Conservation (phyloP, 345 rosid species). For the Camelina hispida region DNA sequence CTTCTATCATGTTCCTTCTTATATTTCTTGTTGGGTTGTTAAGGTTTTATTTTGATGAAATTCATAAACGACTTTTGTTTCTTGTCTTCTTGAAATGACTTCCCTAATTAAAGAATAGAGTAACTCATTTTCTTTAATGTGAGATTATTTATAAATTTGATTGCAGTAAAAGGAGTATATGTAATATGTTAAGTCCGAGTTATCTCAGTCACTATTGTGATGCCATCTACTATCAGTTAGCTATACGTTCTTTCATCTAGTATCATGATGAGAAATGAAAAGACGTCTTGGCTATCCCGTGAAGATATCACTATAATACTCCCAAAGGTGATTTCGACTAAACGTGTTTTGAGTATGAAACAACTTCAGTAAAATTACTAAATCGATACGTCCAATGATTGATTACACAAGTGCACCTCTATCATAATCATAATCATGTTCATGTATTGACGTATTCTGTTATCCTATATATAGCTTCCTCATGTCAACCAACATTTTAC, state of each 20-base stretch:
- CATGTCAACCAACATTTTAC: conserved; percentile 11
- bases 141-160: not conserved
- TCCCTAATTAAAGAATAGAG: not conserved
- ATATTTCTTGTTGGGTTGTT: no score
- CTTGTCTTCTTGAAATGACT: not conserved
- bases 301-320: conserved; percentile 28
- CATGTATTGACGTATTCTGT: not conserved
- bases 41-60: not conserved
- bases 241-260: not conserved
- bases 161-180: not conserved
- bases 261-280: conserved; percentile 13
- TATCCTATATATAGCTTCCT: not conserved
- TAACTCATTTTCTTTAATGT: not conserved
- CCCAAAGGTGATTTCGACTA: conserved; percentile 16
- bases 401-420: not conserved
- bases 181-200: not conserved
- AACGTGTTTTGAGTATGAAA: conserved; percentile 12
- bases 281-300: conserved; percentile 25
- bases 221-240: not conserved
- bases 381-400: conserved; percentile 19
- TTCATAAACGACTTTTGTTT: not conserved
- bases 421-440: not conserved
- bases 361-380: not conserved
- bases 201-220: not conserved
- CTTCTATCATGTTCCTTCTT: not conserved